Conservation (phyloP, 2,329 filamentous ascomycete species). For the Lasiodiplodia sp. region DNA sequence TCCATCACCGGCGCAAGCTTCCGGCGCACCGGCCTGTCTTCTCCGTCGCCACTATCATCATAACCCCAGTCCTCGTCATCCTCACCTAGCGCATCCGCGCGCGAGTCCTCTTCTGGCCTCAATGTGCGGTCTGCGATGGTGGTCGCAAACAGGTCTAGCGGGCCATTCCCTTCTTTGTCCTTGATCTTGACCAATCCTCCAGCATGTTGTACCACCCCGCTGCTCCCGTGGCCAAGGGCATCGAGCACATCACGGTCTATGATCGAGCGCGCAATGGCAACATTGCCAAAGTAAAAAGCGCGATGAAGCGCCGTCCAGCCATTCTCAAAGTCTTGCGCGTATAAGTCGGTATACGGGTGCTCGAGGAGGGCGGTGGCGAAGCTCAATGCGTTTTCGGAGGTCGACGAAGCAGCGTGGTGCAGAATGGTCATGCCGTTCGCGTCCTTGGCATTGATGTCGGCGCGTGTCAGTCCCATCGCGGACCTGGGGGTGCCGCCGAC, state of each 20-base stretch:
- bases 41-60: conserved; percentile 52
- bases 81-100: conserved; percentile 41
- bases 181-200: conserved; percentile 91
- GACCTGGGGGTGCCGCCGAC: conserved; percentile 40
- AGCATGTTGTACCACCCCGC: conserved; percentile 66
- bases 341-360: conserved; percentile 83
- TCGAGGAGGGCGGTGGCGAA: conserved; percentile 84
- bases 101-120: conserved; percentile 55
- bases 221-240: conserved; percentile 66
- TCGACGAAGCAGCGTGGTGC: conserved; percentile 82
- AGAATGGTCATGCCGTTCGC: conserved; percentile 81
- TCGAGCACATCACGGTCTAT: conserved; percentile 79
- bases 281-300: conserved; percentile 87
- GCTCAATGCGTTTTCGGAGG: conserved; percentile 69
- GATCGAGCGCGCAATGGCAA: conserved; percentile 82
- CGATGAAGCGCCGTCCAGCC: conserved; percentile 96
- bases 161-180: conserved; percentile 92
- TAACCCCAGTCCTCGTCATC: conserved; percentile 60
- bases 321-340: conserved; percentile 86
- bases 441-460: conserved; percentile 87
- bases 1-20: conserved; percentile 40
- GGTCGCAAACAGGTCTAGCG: conserved; percentile 89
- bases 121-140: conserved; percentile 83
- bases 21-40: conserved; percentile 19
- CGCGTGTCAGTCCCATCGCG: conserved; percentile 55